Base-by-base conservation (phyloP, 2,329 filamentous ascomycete genomes). In the Balansia obtecta region DNA sequence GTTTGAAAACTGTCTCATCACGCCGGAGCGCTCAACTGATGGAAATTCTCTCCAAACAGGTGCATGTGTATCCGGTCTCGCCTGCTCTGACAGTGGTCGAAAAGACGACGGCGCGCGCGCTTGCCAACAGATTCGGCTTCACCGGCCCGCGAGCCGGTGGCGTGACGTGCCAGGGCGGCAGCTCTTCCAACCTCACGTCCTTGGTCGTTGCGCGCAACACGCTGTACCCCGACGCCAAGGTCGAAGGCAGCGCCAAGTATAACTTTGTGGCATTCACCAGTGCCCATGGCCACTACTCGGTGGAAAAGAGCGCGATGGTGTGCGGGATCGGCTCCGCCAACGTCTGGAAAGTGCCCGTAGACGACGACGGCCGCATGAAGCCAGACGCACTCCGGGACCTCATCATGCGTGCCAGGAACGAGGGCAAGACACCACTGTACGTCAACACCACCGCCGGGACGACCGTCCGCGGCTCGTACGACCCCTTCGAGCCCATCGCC, bases 361-460 rank as follows among this genome's bases (percentile, higher is more conserved):
- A 96, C 63, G 64, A 66, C 0, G 60, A 70, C 11, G 91, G 91
- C 1, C 73, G 79, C 46, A 94, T 97, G 82, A 72, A 79, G 27
- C 74, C 85, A 0, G 61, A 70, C 0, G 79, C 79, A 15, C 74
- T 98, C 10, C 78, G 85, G 22, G 70, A 72, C 1, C 70, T 82
- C 40, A 72, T 95, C 32, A 47, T 71, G 5, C 72, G 75, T 49
- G 82, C 86, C 22, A 81, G 82, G 58, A 59, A 63, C 0, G 74
- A 82, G 46, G 88, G 86, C 34, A 80, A 83, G 62, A 93, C 86
- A 1, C 91, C 93, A 0, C 85, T 98, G 54, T 96, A 95, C 68
- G 87, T 97, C 63, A 97, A 96, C 63, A 86, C 90, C 6, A 97
- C 93, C 0, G 91, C 93, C 0, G 93, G 93, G 16, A 96, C 91